Percentiles rank a stretch among this genome's conserved stretches.
Evolutionary conservation across 1,284 basidiomycete genomes (phyloP).

Genomic region (Naganishia liquefaciens): DNA sequence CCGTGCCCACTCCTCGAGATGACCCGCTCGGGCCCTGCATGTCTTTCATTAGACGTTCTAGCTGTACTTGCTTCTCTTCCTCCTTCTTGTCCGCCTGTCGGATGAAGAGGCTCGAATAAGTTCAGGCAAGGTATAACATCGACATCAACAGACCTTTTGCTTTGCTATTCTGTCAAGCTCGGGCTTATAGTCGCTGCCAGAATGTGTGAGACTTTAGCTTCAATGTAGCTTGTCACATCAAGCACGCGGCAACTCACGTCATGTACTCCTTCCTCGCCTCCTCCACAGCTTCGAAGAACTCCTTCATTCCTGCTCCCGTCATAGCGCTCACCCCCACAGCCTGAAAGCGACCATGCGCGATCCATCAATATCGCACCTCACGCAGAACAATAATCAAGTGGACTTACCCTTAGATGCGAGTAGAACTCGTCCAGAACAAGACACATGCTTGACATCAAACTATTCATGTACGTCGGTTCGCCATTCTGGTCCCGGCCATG

Average conservation of each 20-base stretch:
- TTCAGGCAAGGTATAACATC: conserved; percentile 44
- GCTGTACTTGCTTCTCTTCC: conserved; percentile 68
- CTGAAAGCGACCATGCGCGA: conserved; percentile 55
- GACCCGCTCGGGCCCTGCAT: conserved; percentile 61
- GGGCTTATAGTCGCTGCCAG: conserved; percentile 79
- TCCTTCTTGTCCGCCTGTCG: conserved; percentile 61
- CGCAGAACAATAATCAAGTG: background rate
- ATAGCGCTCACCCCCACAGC: conserved; percentile 93
- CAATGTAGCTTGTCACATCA: conserved; percentile 11
- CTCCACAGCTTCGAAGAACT: conserved; percentile 89
- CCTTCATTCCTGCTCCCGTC: conserved; percentile 88
- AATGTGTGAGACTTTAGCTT: conserved; percentile 6
- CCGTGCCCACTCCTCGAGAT: conserved; percentile 52
- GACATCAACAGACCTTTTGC: conserved; percentile 49
- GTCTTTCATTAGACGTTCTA: conserved; percentile 82
- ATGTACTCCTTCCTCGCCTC: conserved; percentile 84
- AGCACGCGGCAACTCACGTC: conserved; percentile 58
- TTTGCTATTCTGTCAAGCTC: conserved; percentile 72
- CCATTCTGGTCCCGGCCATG: conserved; percentile 75
- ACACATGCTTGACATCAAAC: conserved; percentile 98
- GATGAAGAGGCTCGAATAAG: conserved; percentile 31
- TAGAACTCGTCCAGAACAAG: conserved; percentile 98
- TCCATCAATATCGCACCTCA: conserved; percentile 7
- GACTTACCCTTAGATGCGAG: conserved; percentile 79
- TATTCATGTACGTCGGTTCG: conserved; percentile 97